phyloP scores from a whole-genome alignment of 2,329 filamentous ascomycete genomes.

The Fusarium caatingaense region DNA sequence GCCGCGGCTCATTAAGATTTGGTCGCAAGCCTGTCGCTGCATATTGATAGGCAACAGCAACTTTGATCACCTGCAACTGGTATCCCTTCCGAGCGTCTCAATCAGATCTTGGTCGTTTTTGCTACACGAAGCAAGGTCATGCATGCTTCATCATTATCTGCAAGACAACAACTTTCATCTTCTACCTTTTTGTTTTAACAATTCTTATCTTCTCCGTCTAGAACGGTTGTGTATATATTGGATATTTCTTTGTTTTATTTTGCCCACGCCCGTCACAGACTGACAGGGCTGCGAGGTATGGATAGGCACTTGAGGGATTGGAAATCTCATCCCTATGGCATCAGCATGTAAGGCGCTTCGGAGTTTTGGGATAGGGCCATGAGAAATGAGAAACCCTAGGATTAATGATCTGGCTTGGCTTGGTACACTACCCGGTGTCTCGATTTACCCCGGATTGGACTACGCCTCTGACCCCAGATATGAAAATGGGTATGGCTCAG shows the following conservation, averaged over 20 bases:
- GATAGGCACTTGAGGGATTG: conserved; percentile 23
- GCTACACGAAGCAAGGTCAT: conserved; percentile 7
- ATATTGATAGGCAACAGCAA: conserved; percentile 45
- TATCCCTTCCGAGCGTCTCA: background rate
- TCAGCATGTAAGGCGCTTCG: conserved; percentile 40
- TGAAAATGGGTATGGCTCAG: conserved; percentile 30
- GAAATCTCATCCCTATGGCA: conserved; percentile 14
- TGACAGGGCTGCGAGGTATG: conserved; percentile 14
- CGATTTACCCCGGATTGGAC: conserved; percentile 20
- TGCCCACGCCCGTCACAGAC: conserved; percentile 10
- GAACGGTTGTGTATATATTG: conserved; percentile 23
- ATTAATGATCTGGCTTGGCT: conserved; percentile 30
- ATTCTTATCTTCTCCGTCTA: conserved; percentile 10
- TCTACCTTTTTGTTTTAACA: conserved; percentile 38
- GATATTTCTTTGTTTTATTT: conserved; percentile 18
- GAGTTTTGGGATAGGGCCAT: conserved; percentile 26
- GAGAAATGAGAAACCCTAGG: conserved; percentile 17
- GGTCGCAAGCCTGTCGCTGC: conserved; percentile 51
- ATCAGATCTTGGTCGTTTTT: background rate
- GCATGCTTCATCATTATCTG: conserved; percentile 6
- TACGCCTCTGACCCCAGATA: conserved; percentile 26
- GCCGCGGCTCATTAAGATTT: conserved; percentile 52
- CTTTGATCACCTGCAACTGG: background rate
- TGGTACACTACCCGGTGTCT: conserved; percentile 31
- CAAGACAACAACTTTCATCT: conserved; percentile 20